These are phyloP conservation scores for Harringtonia lauricola DNA, from an alignment of 2,329 filamentous ascomycete genomes.

Conservation along the genomic window DNA sequence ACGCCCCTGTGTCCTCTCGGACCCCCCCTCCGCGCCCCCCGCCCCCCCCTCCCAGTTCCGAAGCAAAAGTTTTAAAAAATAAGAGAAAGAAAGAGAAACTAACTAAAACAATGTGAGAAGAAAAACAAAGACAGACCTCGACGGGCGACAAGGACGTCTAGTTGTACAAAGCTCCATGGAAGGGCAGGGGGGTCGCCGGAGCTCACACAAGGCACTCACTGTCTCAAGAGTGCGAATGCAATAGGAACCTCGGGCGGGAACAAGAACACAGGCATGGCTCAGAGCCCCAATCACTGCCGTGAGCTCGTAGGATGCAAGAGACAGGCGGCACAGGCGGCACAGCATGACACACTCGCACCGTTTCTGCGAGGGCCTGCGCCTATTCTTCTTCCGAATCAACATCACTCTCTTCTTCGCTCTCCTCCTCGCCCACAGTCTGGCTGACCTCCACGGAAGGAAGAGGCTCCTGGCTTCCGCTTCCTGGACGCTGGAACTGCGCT, in stretches of 20 bases:
- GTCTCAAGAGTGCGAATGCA: no score
- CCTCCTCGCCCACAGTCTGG: slow-evolving; percentile 18
- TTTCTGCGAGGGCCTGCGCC: not conserved
- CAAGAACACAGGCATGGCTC: no score
- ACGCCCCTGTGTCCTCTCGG: no score
- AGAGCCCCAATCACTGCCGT: no score
- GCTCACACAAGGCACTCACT: no score
- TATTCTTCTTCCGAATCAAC: slow-evolving; percentile 34
- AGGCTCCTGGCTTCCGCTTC: slow-evolving; percentile 36
- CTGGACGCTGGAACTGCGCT: slow-evolving; percentile 33
- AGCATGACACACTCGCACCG: not conserved
- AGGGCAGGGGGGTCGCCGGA: no score
- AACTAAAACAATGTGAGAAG: not conserved
- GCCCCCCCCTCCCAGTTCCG: no score
- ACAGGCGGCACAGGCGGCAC: not conserved
- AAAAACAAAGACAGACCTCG: not conserved
- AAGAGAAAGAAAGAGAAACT: not conserved
- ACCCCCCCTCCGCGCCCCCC: no score
- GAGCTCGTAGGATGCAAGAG: not conserved
- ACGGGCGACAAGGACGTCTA: no score
- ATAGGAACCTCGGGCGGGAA: no score
- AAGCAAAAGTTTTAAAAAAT: not conserved
- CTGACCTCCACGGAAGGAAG: slow-evolving; percentile 24
- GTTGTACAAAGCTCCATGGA: no score
- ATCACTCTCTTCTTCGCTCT: slow-evolving; percentile 40